Percentiles rank a stretch among this genome's conserved stretches.
Evolutionary conservation across 257 asterid species (phyloP).

Genomic region (Pogostemon cablin): DNA sequence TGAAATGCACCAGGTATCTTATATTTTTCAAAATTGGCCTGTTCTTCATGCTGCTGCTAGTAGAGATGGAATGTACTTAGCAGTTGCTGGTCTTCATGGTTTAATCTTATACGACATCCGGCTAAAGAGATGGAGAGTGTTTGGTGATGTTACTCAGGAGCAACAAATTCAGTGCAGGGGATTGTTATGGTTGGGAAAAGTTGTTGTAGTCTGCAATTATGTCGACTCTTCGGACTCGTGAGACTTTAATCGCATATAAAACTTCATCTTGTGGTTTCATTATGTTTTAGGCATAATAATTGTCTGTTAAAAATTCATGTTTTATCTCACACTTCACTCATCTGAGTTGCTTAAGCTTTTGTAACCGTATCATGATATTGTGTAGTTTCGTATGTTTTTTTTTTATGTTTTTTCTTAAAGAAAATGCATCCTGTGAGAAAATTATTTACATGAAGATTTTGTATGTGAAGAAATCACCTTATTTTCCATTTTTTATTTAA

Average conservation of each 20-base stretch:
- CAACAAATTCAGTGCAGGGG: constrained; percentile 98
- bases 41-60: constrained; percentile 98
- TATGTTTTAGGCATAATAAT: constrained; percentile 24
- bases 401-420: constrained; percentile 7
- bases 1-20: constrained; percentile 74
- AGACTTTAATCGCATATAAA: constrained; percentile 42
- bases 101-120: constrained; percentile 91
- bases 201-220: constrained; percentile 95
- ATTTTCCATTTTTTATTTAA: constrained; percentile 5
- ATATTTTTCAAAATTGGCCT: constrained; percentile 99
- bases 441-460: not conserved
- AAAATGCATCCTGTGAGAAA: constrained; percentile 13
- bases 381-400: not conserved
- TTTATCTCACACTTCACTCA: constrained; percentile 10
- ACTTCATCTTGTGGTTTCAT: constrained; percentile 24
- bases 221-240: constrained; percentile 79
- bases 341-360: constrained; percentile 18
- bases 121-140: constrained; percentile 91
- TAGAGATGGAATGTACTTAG: constrained; percentile 97
- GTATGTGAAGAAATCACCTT: constrained; percentile 1
- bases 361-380: not conserved
- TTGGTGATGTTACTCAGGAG: constrained; percentile 98
- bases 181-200: constrained; percentile 95
- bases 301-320: constrained; percentile 5
- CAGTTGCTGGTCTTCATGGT: constrained; percentile 98